Evolutionary conservation across 331 rosid species (phyloP), one percentile per base, ranked within the genome.

Genomic region (Quercus tomentella): DNA sequence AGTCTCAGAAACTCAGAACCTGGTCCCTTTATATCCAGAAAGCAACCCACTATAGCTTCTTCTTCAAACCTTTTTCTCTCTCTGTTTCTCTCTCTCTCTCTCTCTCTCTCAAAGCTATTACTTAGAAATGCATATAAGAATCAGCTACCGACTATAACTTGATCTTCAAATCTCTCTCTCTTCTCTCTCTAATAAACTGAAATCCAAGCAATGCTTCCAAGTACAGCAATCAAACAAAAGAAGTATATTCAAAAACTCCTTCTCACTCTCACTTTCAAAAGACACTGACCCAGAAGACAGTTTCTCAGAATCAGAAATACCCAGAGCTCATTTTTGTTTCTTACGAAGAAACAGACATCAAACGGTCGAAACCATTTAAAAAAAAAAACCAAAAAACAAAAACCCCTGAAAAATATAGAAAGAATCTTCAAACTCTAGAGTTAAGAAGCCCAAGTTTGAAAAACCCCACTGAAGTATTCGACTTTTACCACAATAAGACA

Each of bases 1-100:
- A 89, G 97, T 74, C 82, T 82, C 88, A 49, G 85, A 82, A 74
- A 85, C 89, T 17, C 83, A 74, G 63, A 84, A 73, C 52, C 72
- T 66, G 49, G 74, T 26, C 33, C 25, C 58, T 65, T 78, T 62
- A 71, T 15, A 66, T 67, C 65, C 74, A 76, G 75, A 74, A 73
- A 78, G 79, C 84, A 86, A 83, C 55, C 80, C 77, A 79, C 35
- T 60, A 28, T 56, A 74, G 82, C 96, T 89, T 89, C 78, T 78
- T 78, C 92, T 81, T 86, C 89, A 87, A 86, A 77, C 90, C 84
- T 90, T 65, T 49, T 45, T 60, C 72, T 22, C 78, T 76, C 56
- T 28, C 72, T 22, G 78, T 76, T 52, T 28, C 71, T 43, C n/a
- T n/a, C n/a, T n/a, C n/a, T n/a, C 77, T 77, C 70, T 41, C 33